Evolutionary conservation across 2,329 filamentous ascomycete species (phyloP), one percentile per base, ranked within the genome.

Genomic region (Plenodomus tracheiphilus): DNA sequence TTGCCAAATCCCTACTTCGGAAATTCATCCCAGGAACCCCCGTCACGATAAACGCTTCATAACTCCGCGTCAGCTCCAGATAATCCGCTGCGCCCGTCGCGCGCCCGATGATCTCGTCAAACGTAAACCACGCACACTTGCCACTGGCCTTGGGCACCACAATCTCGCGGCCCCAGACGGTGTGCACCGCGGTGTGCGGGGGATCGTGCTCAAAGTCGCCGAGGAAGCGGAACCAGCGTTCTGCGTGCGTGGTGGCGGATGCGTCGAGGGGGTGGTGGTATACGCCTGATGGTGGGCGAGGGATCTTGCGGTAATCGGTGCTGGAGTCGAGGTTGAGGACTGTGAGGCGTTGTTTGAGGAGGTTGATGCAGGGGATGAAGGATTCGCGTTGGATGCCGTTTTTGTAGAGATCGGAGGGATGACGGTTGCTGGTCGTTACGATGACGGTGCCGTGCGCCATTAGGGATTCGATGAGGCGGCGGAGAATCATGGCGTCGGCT

Each of bases 371-470:
- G 0, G 94, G 94, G 42, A 99, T 83, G 70, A 99, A 99, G 6
- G 90, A 96, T 61, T 96, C 87, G 50, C 94, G 86, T 75, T 99
- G 94, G 56, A 99, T 93, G 47, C 94, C 94, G 70, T 99, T 99
- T 74, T 94, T 96, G 80, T 99, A 99, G 7, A 99, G 82, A 51
- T 99, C 93, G 65, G 95, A 86, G 0, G 94, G 94, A 62, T 97
- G 92, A n/a, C 94, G 83, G 74, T 99, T 99, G 7, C 91, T 96
- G 0, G 94, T 99, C 6, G 94, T 97, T 25, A 99, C 88, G 43
- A 99, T 81, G 15, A 97, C 92, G 2, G 96, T 91, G n/a, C 94
- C 94, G 66, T 97, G 92, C 3, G 89, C 89, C 91, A 97, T 97
- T 46, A 99, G 82, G 1, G 85, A 82, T 73, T 97, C 92, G 8